Percentiles rank a stretch among this genome's conserved stretches.
Conservation (phyloP, 805 yeast genomes). For the Yarrowia yakushimensis region DNA sequence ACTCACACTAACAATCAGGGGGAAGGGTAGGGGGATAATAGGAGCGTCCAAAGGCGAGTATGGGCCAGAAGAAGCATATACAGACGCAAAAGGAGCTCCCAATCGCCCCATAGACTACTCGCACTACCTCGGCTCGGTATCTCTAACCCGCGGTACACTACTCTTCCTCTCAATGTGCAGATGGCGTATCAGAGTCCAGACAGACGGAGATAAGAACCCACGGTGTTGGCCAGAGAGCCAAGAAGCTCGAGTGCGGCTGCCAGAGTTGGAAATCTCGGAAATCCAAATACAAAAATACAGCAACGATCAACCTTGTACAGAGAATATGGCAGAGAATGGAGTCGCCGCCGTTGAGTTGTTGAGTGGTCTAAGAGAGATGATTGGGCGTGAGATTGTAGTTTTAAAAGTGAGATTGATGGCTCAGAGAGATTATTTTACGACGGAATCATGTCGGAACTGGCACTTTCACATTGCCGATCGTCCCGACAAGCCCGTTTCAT, state of each 20-base stretch:
- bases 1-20: neutral
- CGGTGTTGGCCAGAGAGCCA: neutral
- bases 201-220: slow-evolving; percentile 3
- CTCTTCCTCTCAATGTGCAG: neutral
- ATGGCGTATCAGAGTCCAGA: slow-evolving; percentile 15
- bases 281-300: neutral
- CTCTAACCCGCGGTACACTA: neutral
- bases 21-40: neutral
- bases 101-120: neutral
- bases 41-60: neutral
- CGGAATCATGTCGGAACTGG: too few relatives aligned
- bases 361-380: too few relatives aligned
- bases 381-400: neutral
- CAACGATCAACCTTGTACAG: too few relatives aligned
- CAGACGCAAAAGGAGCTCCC: neutral
- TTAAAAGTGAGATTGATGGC: too few relatives aligned
- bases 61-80: neutral
- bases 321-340: too few relatives aligned
- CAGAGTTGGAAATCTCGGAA: neutral
- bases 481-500: neutral
- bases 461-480: slow-evolving; percentile 11
- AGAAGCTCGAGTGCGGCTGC: neutral
- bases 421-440: too few relatives aligned
- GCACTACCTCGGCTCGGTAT: slow-evolving; percentile 6
- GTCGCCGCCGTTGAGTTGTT: slow-evolving; percentile 8